These are phyloP conservation scores for Chlorella variabilis DNA, from an alignment of 163 green algal species.

Conservation along the genomic window DNA sequence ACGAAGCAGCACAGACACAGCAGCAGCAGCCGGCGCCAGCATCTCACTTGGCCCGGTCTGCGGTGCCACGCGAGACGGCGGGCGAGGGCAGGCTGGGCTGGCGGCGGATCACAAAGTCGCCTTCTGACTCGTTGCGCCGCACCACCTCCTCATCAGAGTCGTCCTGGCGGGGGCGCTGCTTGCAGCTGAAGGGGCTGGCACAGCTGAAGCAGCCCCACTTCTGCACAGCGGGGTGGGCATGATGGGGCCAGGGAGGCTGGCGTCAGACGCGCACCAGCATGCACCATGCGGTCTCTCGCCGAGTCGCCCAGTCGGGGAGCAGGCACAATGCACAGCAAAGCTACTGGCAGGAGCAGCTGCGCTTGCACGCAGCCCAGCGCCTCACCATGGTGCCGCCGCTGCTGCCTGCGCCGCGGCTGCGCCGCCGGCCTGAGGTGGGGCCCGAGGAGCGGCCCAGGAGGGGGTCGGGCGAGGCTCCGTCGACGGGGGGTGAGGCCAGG, in stretches of 20 bases:
- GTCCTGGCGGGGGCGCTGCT: neutral
- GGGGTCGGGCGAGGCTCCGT: slow-evolving; percentile 2
- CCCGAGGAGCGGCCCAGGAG: slow-evolving; percentile 9
- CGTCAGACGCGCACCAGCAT: no score
- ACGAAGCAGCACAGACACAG: neutral
- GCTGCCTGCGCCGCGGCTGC: neutral
- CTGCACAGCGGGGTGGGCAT: no score
- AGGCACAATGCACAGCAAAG: no score
- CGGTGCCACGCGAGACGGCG: neutral
- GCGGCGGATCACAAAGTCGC: slow-evolving; percentile 35
- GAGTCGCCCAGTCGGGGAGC: no score
- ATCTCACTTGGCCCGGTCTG: neutral
- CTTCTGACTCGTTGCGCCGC: slow-evolving; percentile 17
- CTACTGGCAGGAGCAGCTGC: no score
- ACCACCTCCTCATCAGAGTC: slow-evolving; percentile 30
- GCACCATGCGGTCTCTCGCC: no score
- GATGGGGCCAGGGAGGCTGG: no score
- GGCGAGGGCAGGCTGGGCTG: slow-evolving; percentile 3
- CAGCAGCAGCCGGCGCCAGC: neutral
- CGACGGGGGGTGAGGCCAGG: neutral
- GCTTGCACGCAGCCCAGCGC: no score
- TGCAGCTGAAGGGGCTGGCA: slow-evolving; percentile 23
- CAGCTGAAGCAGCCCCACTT: slow-evolving; percentile 34
- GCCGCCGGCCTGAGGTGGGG: neutral
- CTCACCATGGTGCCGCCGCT: neutral